Evolutionary conservation across 257 asterid genomes (phyloP).

Genomic region (Penstemon newberryi): DNA sequence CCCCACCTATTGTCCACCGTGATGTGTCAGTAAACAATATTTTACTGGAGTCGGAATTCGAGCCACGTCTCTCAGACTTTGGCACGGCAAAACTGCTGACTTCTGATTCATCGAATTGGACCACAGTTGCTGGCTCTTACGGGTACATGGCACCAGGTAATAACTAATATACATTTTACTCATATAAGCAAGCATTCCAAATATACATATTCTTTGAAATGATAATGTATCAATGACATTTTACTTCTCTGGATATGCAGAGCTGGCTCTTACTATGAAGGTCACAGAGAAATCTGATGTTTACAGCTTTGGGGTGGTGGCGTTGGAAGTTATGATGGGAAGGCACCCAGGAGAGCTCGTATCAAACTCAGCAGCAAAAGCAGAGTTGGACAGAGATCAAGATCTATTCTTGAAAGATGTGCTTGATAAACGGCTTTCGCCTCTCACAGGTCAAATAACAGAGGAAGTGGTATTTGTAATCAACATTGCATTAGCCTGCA

Average conservation of each 20-base stretch:
- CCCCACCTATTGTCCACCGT: constrained; percentile 83
- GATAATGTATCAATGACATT: not conserved
- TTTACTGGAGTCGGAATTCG: constrained; percentile 65
- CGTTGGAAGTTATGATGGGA: constrained; percentile 83
- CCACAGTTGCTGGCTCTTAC: constrained; percentile 83
- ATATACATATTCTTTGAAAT: not conserved
- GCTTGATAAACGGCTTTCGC: constrained; percentile 67
- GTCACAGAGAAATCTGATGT: constrained; percentile 88
- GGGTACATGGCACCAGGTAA: constrained; percentile 99
- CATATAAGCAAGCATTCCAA: not conserved
- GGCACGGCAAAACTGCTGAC: constrained; percentile 77
- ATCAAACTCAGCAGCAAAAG: constrained; percentile 38
- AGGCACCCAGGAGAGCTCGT: constrained; percentile 84
- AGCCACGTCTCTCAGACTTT: constrained; percentile 84
- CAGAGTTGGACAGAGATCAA: constrained; percentile 27
- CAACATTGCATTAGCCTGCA: constrained; percentile 72
- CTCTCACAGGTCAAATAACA: constrained; percentile 59
- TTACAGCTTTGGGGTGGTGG: constrained; percentile 93
- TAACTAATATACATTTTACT: not conserved
- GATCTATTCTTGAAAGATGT: constrained; percentile 56
- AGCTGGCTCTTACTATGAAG: constrained; percentile 76
- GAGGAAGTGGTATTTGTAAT: constrained; percentile 65
- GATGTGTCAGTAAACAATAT: constrained; percentile 75
- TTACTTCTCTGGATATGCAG: constrained; percentile 42
- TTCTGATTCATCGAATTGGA: constrained; percentile 73